Evolutionary conservation across 805 yeast genomes (phyloP).

Genomic region (Candida nitratophila): DNA sequence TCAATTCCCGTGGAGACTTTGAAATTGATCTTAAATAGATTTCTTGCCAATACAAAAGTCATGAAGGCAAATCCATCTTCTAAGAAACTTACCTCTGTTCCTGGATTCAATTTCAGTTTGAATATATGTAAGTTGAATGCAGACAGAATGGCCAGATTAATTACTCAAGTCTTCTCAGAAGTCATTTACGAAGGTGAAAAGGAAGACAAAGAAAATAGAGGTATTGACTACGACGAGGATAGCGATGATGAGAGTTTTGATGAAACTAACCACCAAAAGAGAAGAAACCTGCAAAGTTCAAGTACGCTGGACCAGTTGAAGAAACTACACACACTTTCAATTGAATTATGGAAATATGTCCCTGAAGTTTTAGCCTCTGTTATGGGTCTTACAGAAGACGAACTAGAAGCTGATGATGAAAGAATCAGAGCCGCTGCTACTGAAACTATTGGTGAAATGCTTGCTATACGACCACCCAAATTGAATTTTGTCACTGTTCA

Average conservation of each 20-base stretch:
- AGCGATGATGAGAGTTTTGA: constrained; percentile 12
- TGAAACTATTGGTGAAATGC: constrained; percentile 60
- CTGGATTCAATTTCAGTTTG: constrained; percentile 60
- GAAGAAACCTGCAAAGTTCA: neutral
- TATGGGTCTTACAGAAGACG: constrained; percentile 75
- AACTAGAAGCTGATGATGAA: constrained; percentile 64
- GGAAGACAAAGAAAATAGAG: constrained; percentile 14
- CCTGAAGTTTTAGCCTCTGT: constrained; percentile 72
- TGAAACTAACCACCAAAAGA: constrained; percentile 2
- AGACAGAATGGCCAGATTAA: constrained; percentile 67
- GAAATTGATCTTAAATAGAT: constrained; percentile 58
- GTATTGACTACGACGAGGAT: constrained; percentile 17
- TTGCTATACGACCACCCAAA: constrained; percentile 40
- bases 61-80: constrained; percentile 5
- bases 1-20: constrained; percentile 54
- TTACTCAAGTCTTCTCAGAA: constrained; percentile 78
- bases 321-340: constrained; percentile 55
- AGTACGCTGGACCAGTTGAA: constrained; percentile 33
- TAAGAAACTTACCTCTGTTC: constrained; percentile 31
- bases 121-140: constrained; percentile 62
- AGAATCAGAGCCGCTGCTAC: constrained; percentile 62
- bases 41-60: constrained; percentile 31
- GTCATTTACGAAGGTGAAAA: constrained; percentile 45
- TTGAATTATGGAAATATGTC: constrained; percentile 67
- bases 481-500: constrained; percentile 54